Percentiles rank a stretch among this genome's conserved stretches.
Conservation (phyloP, 805 yeast species). For the Zygosaccharomyces siamensis region DNA sequence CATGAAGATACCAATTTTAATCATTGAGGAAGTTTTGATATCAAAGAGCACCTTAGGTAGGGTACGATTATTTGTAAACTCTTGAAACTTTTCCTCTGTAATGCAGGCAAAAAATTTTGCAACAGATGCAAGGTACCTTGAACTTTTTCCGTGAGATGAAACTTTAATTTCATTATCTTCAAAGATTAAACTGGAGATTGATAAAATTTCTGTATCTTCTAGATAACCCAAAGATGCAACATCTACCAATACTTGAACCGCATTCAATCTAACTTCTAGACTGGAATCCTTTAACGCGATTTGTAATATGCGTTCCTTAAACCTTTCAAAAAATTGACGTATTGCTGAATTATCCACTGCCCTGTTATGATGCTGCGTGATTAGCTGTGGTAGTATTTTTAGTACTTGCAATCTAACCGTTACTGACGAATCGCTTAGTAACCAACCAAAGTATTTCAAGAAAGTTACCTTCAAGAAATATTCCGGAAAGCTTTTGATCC, state of each 20-base stretch:
- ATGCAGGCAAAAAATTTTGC: conserved; percentile 50
- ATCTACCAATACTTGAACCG: conserved; percentile 51
- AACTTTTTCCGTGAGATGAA: conserved; percentile 31
- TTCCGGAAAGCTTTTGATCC: conserved; percentile 72
- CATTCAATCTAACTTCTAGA: conserved; percentile 45
- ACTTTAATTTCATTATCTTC: conserved; percentile 33
- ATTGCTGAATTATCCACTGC: conserved; percentile 53
- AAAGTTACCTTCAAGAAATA: conserved; percentile 63
- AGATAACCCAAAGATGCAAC: conserved; percentile 58
- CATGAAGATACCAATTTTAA: conserved; percentile 26
- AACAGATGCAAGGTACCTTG: conserved; percentile 41
- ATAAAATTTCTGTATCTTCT: conserved; percentile 51
- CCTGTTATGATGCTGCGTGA: conserved; percentile 40
- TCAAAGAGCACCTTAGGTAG: conserved; percentile 16
- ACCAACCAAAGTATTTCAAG: conserved; percentile 78
- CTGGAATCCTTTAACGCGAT: conserved; percentile 58
- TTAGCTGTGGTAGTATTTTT: conserved; percentile 44
- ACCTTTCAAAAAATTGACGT: conserved; percentile 73
- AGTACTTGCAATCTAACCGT: conserved; percentile 62
- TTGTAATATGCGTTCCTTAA: conserved; percentile 58
- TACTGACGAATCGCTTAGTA: conserved; percentile 64
- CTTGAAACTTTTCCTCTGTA: conserved; percentile 39
- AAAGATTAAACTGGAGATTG: conserved; percentile 43
- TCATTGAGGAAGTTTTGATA: conserved; percentile 15
- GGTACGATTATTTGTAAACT: conserved; percentile 33